Conservation (phyloP, 257 asterid genomes). For the Salvia miltiorrhiza region DNA sequence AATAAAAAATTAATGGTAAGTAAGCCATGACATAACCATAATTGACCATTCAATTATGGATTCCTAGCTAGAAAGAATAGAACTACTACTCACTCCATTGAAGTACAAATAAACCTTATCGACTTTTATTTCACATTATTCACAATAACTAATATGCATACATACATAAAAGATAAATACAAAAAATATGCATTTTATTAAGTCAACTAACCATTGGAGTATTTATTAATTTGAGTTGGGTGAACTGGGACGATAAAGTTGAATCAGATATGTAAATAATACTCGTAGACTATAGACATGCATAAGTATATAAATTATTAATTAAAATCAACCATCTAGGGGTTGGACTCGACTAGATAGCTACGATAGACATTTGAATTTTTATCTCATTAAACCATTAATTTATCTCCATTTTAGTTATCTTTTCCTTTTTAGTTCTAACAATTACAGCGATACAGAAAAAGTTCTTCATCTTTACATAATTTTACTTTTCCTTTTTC, state of each 20-base stretch:
- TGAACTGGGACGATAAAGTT: too few species aligned
- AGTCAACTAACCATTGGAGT: background rate
- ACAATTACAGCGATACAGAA: background rate
- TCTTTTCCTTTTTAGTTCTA: background rate
- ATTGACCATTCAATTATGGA: background rate
- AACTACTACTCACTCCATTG: background rate
- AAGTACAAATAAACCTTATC: background rate
- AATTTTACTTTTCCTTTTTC: background rate
- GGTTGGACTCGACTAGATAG: background rate
- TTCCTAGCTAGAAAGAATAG: too few species aligned
- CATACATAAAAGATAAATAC: background rate
- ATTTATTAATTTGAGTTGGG: too few species aligned
- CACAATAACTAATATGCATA: background rate
- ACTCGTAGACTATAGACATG: background rate
- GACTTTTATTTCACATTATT: background rate
- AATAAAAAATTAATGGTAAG: too few species aligned
- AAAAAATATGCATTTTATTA: background rate
- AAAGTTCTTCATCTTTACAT: background rate
- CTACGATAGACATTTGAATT: background rate
- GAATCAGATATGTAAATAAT: too few species aligned
- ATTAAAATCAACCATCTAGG: background rate
- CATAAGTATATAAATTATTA: background rate
- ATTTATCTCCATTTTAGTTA: background rate
- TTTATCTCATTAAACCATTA: background rate
- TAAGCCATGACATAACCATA: background rate